These are phyloP conservation scores for Pseudocercospora vitis DNA, from an alignment of 2,329 filamentous ascomycete species.

Conservation along the genomic window DNA sequence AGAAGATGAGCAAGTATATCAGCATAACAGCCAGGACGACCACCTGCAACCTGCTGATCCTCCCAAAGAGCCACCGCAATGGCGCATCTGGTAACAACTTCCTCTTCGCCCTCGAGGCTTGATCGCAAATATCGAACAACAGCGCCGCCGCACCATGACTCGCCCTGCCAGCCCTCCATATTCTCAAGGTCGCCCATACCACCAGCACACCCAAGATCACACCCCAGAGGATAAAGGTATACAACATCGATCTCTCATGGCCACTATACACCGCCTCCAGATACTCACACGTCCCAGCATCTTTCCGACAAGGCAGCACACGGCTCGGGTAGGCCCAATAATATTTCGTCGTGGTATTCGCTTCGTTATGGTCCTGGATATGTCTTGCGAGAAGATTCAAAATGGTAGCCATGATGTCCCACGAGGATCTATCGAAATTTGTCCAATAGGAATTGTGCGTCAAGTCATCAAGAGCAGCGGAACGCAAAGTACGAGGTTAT, in stretches of 20 bases:
- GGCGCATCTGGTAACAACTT: constrained; percentile 61
- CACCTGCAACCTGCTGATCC: constrained; percentile 68
- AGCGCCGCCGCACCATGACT: constrained; percentile 21
- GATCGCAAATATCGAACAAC: constrained; percentile 23
- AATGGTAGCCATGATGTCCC: neutral
- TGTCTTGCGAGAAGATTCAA: constrained; percentile 18
- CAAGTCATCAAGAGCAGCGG: neutral
- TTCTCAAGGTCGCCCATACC: constrained; percentile 43
- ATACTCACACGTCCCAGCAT: constrained; percentile 59
- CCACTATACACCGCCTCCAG: constrained; percentile 56
- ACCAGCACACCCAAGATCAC: constrained; percentile 52
- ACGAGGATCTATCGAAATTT: no score
- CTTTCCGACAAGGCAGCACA: constrained; percentile 58
- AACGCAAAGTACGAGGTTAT: neutral
- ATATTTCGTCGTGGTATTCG: constrained; percentile 27
- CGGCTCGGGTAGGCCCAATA: constrained; percentile 61
- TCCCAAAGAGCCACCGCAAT: constrained; percentile 59
- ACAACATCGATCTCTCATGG: constrained; percentile 57
- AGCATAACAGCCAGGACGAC: constrained; percentile 58
- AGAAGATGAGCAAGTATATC: constrained; percentile 64
- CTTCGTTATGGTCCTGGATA: constrained; percentile 34
- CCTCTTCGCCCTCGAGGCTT: constrained; percentile 8
- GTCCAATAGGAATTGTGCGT: neutral
- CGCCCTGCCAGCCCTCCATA: constrained; percentile 26
- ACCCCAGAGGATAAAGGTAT: constrained; percentile 59